Conservation (phyloP, 208 protist genomes). For the Leishmania mexicana region DNA sequence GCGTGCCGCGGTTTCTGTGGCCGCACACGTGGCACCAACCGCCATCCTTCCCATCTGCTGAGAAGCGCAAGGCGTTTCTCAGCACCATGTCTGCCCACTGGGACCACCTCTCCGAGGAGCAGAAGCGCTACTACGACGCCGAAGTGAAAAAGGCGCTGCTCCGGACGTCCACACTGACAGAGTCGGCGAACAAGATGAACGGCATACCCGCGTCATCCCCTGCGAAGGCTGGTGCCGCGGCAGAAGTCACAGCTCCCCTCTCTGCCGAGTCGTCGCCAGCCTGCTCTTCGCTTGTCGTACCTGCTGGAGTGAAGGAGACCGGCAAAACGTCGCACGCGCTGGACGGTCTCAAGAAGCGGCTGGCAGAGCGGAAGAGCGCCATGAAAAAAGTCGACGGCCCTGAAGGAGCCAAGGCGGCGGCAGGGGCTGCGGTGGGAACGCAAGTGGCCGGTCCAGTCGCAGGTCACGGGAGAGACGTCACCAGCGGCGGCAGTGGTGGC, state of each 20-base stretch:
- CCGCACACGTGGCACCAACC: conserved; percentile 55
- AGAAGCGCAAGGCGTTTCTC: conserved; percentile 62
- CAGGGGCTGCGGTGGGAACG: neutral
- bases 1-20: conserved; percentile 40
- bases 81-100: conserved; percentile 65
- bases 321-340: conserved; percentile 30
- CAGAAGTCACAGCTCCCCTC: neutral
- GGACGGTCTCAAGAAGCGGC: conserved; percentile 47
- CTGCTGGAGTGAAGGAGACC: conserved; percentile 7
- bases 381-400: conserved; percentile 23
- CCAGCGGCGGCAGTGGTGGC: neutral
- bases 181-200: neutral
- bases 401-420: neutral
- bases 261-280: neutral
- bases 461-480: neutral
- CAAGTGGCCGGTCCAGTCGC: neutral
- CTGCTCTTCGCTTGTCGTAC: neutral
- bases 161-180: neutral
- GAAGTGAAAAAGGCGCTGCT: conserved; percentile 57
- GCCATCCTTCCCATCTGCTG: conserved; percentile 39
- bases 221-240: neutral
- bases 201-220: neutral
- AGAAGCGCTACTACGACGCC: conserved; percentile 84
- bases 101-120: conserved; percentile 59
- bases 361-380: conserved; percentile 51